A percentile compares a stretch with the other conserved stretches of the same genome.
Evolutionary conservation across 1,284 basidiomycete genomes (phyloP).

Genomic region (Trametes polyzona): DNA sequence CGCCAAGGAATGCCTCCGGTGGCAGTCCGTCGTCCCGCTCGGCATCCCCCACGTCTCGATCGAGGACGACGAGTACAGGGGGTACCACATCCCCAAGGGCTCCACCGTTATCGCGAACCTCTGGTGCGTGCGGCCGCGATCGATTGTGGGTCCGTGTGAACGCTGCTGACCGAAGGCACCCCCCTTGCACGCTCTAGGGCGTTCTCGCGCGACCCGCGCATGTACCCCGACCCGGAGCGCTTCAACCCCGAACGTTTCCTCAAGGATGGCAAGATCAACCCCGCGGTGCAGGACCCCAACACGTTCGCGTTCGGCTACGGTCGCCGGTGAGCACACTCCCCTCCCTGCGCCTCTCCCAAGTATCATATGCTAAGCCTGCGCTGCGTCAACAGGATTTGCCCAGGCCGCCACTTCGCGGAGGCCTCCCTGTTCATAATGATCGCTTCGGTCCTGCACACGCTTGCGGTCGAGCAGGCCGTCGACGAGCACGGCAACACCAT

Average conservation of each 20-base stretch:
- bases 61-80: slow-evolving; percentile 37
- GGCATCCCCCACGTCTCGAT: slow-evolving; percentile 35
- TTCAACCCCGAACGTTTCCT: slow-evolving; percentile 46
- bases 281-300: slow-evolving; percentile 33
- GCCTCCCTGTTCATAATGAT: slow-evolving; percentile 22
- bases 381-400: slow-evolving; percentile 11
- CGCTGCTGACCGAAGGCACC: background rate
- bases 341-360: background rate
- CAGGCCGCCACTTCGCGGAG: slow-evolving; percentile 19
- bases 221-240: slow-evolving; percentile 39
- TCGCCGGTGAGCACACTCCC: slow-evolving; percentile 31
- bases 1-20: slow-evolving; percentile 17
- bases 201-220: slow-evolving; percentile 32
- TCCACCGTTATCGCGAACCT: slow-evolving; percentile 33
- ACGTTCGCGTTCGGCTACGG: slow-evolving; percentile 40
- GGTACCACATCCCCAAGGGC: slow-evolving; percentile 35
- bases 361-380: background rate
- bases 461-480: slow-evolving; percentile 13
- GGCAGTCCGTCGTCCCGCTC: slow-evolving; percentile 22
- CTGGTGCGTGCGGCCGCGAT: slow-evolving; percentile 26
- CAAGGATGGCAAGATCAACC: slow-evolving; percentile 38
- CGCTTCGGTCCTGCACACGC: slow-evolving; percentile 20
- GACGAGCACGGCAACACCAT: slow-evolving; percentile 13
- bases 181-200: slow-evolving; percentile 10
- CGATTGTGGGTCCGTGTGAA: background rate